Base-by-base conservation (phyloP, 805 yeast genomes). In the Candida palmyrensis region DNA sequence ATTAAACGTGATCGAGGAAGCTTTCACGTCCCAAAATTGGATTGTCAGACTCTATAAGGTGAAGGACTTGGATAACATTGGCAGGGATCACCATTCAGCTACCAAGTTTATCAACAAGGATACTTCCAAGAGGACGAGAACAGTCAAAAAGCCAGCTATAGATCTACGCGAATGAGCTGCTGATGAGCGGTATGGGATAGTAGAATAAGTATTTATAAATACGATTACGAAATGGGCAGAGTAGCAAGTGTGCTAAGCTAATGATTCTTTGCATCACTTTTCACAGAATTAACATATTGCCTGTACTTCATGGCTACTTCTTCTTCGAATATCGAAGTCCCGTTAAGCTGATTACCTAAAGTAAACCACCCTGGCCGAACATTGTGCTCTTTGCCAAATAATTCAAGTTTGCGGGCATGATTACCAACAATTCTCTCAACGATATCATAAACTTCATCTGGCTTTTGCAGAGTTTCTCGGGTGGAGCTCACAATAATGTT, bases 11-110 rank as follows among this genome's bases (percentile, higher is more conserved):
- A 69, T 90, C 25, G 97, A 92, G 49, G 98, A 92, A 68, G 98
- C 82, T 1, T 92, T 81, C 65, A 92, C 98, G 2, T 72, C 90
- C 29, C 95, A 88, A 55, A 94, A 92, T 70, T 94, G 97, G 97
- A 74, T 92, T 47, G 97, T 92, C 13, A 78, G 98, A 63, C 75
- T 92, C 40, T 92, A 86, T 67, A 84, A 87, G 69, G 84, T 92
- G 45, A 92, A 88, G 62, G 90, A 87, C 40, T 69, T 73, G 38
- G 98, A 92, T 59, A 77, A 75, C 40, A 76, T 85, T 44, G 98
- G 97, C 30, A 78, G 99, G 59, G 80, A 77, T 45, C 63, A 81
- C 45, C 64, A 66, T 25, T 66, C 70, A n/a, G 78, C 78, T 25
- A 72, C 80, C 20, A 63, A 57, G 18, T 74, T 74, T 40, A 79